These are phyloP conservation scores for Sclerotiophoma versabilis DNA, from an alignment of 2,329 filamentous ascomycete species.

Conservation along the genomic window DNA sequence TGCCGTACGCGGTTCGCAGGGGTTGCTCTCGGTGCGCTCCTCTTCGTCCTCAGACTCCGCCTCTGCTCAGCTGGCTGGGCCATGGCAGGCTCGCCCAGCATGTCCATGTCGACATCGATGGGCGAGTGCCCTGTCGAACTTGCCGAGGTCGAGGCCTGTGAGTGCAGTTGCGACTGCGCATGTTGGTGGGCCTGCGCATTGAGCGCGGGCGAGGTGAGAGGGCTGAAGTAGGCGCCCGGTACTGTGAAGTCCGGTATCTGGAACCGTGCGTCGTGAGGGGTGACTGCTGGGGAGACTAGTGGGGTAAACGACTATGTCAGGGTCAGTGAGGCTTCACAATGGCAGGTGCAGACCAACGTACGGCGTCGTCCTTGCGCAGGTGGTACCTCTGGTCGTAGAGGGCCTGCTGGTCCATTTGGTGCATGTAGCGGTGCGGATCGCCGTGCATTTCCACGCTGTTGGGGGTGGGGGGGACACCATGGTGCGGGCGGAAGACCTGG, in stretches of 20 bases:
- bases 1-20: constrained; percentile 65
- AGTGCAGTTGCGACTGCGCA: constrained; percentile 35
- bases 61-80: constrained; percentile 53
- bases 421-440: constrained; percentile 63
- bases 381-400: constrained; percentile 72
- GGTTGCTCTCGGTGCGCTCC: constrained; percentile 56
- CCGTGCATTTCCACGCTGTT: constrained; percentile 79
- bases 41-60: constrained; percentile 51
- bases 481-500: constrained; percentile 57
- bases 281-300: constrained; percentile 83
- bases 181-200: constrained; percentile 68
- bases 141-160: constrained; percentile 57
- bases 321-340: constrained; percentile 25
- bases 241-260: constrained; percentile 64
- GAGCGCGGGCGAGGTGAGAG: constrained; percentile 79
- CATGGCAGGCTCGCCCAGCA: constrained; percentile 48
- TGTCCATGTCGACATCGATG: constrained; percentile 55
- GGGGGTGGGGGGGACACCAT: constrained; percentile 78
- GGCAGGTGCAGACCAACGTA: constrained; percentile 45
- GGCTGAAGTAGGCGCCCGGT: constrained; percentile 80
- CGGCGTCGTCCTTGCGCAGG: constrained; percentile 72
- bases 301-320: constrained; percentile 77
- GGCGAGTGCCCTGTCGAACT: constrained; percentile 59
- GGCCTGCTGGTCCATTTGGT: constrained; percentile 62
- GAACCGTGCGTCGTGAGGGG: constrained; percentile 77